These are phyloP conservation scores for Myxozyma mucilagina DNA, from an alignment of 805 yeast genomes.

Conservation along the genomic window DNA sequence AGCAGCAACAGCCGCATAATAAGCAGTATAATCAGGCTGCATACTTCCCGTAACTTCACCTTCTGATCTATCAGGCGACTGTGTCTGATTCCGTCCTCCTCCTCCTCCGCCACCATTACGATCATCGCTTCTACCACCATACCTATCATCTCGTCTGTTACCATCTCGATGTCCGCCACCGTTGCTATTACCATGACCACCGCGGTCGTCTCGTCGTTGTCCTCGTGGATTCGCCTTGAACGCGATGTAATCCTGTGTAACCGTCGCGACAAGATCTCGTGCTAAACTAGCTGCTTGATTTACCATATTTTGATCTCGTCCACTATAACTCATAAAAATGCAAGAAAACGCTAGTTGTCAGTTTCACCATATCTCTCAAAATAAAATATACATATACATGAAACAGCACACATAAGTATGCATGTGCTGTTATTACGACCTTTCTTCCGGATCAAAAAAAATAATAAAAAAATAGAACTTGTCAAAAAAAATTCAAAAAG, in stretches of 20 bases:
- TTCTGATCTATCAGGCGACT: conserved; percentile 15
- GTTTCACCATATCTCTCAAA: not conserved
- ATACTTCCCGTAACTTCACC: conserved; percentile 7
- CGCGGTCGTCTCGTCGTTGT: conserved; percentile 7
- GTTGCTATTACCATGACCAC: not conserved
- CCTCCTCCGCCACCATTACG: conserved; percentile 1
- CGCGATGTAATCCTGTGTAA: conserved; percentile 33
- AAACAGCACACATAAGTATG: conserved; percentile 9
- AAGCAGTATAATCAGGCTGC: conserved; percentile 31
- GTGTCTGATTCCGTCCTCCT: not conserved
- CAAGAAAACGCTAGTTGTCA: conserved; percentile 8
- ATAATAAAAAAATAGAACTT: not conserved
- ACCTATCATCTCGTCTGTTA: conserved; percentile 2
- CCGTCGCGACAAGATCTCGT: conserved; percentile 36
- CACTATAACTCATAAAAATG: conserved; percentile 18
- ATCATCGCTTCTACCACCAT: not conserved
- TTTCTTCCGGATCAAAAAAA: not conserved
- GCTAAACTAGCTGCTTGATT: conserved; percentile 36
- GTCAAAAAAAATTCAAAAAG: not conserved
- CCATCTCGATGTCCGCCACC: conserved; percentile 16
- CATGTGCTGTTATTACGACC: not conserved
- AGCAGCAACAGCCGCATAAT: conserved; percentile 31
- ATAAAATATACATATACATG: conserved; percentile 32
- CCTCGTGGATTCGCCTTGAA: conserved; percentile 21
- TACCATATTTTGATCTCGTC: conserved; percentile 33